Base-by-base conservation (phyloP, 495 filamentous ascomycete species). In the Tirmania nivea region DNA sequence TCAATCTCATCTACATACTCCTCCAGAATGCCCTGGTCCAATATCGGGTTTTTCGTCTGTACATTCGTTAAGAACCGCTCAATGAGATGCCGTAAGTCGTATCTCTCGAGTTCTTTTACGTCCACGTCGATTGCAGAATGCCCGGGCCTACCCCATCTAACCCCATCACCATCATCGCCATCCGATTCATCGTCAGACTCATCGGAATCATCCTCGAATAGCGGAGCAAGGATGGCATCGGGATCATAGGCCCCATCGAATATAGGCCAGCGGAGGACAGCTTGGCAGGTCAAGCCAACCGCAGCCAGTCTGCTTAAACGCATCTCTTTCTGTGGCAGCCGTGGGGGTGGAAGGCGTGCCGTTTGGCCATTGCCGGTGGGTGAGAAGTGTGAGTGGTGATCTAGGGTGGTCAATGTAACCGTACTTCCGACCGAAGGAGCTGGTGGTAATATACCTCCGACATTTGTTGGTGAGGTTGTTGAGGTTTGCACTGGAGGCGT, bases 21-120 rank as follows among this genome's bases (percentile, higher is more conserved):
- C 5, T 62, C 60, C 25, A 67, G 55, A 6, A 54, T 48, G 14
- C 50, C 57, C 12, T 59, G 53, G 35, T 67, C 60, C 8, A 67
- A 21, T n/a, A 67, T 64, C 7, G 65, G 65, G 34, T 67, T 67
- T 50, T 67, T 67, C 17, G 60, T 65, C 37, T 67, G 65, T 16
- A 67, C 63, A 50, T 65, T 63, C 17, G 57, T 48, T 21, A 67
- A 57, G 34, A 67, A 67, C 8, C 58, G 53, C 31, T 66, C 60
- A 14, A 66, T 58, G 35, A 61, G 53, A 50, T 48, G 34, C 7
- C 20, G 21, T 19, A 61, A 54, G 48, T 60, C 59, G 20, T 50
- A 45, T 45, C 55, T 58, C 8, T 52, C 45, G 50, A 61, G 51
- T 25, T 50, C 17, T 17, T 61, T 61, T 50, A 61, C 59, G n/a